Percentiles rank a stretch among this genome's conserved stretches.
These are phyloP conservation scores for Dactylellina cionopaga DNA, from an alignment of 2,329 filamentous ascomycete species.

Conservation along the genomic window DNA sequence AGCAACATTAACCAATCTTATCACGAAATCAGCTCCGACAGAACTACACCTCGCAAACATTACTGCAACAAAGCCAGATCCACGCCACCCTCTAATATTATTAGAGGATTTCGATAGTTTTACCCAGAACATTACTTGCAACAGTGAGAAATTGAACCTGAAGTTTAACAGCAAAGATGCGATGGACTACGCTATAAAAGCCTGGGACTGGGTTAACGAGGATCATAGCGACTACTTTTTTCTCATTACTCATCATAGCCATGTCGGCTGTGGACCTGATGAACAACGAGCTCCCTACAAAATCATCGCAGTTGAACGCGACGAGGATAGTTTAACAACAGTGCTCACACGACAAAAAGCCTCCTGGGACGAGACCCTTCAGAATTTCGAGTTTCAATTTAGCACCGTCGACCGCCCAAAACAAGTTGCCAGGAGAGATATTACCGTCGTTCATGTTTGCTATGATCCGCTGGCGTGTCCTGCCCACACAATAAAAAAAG, in stretches of 20 bases:
- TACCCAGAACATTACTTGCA: conserved; percentile 12
- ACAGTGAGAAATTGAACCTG: background rate
- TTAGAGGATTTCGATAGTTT: conserved; percentile 19
- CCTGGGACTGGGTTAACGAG: conserved; percentile 34
- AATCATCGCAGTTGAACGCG: background rate
- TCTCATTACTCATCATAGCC: conserved; percentile 15
- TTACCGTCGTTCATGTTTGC: too few relatives aligned
- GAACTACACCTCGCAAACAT: conserved; percentile 17
- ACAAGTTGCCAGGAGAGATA: conserved; percentile 5
- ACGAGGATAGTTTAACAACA: background rate
- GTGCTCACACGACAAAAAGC: background rate
- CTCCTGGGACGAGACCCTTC: conserved; percentile 17
- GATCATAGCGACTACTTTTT: conserved; percentile 15
- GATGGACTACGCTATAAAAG: conserved; percentile 18
- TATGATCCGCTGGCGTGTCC: too few relatives aligned
- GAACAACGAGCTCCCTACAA: conserved; percentile 26
- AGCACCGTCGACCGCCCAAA: conserved; percentile 2
- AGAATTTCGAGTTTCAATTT: conserved; percentile 16
- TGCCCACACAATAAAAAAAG: too few relatives aligned
- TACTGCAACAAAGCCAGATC: conserved; percentile 15
- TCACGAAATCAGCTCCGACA: background rate
- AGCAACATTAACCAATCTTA: background rate
- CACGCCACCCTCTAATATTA: conserved; percentile 4
- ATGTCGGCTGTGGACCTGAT: conserved; percentile 20
- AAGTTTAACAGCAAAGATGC: conserved; percentile 4